Conservation (phyloP, 139 green algal species). For the Cymbomonas tetramitiformis region DNA sequence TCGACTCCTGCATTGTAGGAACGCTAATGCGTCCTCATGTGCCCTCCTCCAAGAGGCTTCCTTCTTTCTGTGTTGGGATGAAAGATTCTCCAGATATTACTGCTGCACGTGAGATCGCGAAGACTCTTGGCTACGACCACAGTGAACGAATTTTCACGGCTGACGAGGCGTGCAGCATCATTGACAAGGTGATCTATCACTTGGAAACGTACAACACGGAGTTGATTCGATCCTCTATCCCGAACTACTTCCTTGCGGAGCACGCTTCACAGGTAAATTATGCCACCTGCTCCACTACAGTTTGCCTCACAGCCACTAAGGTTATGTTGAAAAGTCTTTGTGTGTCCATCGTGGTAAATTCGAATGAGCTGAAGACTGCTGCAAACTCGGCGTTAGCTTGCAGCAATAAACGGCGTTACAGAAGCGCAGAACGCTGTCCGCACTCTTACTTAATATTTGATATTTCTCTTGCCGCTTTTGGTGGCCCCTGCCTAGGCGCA, state of each 20-base stretch:
- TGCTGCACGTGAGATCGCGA: conserved; percentile 70
- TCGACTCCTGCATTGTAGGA: conserved; percentile 77
- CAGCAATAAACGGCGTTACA: too few species aligned
- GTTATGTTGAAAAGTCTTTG: too few species aligned
- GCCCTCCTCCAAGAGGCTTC: conserved; percentile 40
- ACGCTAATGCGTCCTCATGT: conserved; percentile 23
- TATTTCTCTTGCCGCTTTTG: too few species aligned
- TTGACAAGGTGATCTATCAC: conserved; percentile 79
- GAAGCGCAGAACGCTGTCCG: too few species aligned
- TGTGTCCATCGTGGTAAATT: too few species aligned
- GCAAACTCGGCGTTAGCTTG: too few species aligned
- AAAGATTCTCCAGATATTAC: conserved; percentile 76
- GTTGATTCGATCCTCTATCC: conserved; percentile 18
- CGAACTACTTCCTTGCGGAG: conserved; percentile 16
- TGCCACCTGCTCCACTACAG: too few species aligned
- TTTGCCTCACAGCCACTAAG: too few species aligned
- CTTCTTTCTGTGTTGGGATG: conserved; percentile 16
- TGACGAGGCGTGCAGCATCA: conserved; percentile 75
- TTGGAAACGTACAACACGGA: conserved; percentile 74
- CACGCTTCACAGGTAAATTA: conserved; percentile 9
- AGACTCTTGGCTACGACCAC: conserved; percentile 82
- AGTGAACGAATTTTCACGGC: conserved; percentile 94
- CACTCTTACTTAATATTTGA: too few species aligned
- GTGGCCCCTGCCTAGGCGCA: too few species aligned
- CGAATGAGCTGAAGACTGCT: too few species aligned